Base-by-base conservation (phyloP, 1,139 yeast species). In the Casaregolazyma lundiana region DNA sequence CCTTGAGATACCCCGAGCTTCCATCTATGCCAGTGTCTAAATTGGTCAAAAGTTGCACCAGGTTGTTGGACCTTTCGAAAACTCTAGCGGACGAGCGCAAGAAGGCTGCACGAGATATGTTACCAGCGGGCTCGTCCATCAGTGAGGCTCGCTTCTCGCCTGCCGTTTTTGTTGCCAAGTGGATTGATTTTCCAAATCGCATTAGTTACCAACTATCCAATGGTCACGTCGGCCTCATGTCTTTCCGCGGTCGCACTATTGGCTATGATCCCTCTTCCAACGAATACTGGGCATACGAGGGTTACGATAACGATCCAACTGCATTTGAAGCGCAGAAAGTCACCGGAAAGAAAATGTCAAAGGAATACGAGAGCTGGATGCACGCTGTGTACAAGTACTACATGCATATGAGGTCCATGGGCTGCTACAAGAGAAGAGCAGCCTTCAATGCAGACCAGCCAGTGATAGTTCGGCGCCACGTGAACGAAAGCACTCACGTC, bases 161-260 rank as follows among this genome's bases (percentile, higher is more conserved):
- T 11, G 40, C 57, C 9, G 47, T 60, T 6, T 78, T 87, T 52
- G 83, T 92, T 43, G 84, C 95, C 53, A 90, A 90, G 64, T 94
- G 99, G 99, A 98, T 94, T 24, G 98, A 94, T 65, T 92, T 92
- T 64, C 86, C 96, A 36, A 89, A 90, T 69, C 88, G 86, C 62
- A 84, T 94, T 60, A 87, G 96, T 5, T 92, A 92, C 65, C 96
- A 92, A 64, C 71, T 92, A 47, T 86, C 92, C 29, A 85, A 90
- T 48, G 94, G 89, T n/a, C 96, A 89, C 7, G 72, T 85, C 49
- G 89, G 88, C 66, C 86, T 29, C 11, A 19, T 42, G 36, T 35
- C 36, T 3, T 42, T 35, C 24, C 19, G 30, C 5, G 45, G 44
- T 4, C 32, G 22, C 2, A 37, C 41, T 11, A 24, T 24, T 22